phyloP scores from a whole-genome alignment of 2,329 filamentous ascomycete genomes.

The Acrocalymma vagum region DNA sequence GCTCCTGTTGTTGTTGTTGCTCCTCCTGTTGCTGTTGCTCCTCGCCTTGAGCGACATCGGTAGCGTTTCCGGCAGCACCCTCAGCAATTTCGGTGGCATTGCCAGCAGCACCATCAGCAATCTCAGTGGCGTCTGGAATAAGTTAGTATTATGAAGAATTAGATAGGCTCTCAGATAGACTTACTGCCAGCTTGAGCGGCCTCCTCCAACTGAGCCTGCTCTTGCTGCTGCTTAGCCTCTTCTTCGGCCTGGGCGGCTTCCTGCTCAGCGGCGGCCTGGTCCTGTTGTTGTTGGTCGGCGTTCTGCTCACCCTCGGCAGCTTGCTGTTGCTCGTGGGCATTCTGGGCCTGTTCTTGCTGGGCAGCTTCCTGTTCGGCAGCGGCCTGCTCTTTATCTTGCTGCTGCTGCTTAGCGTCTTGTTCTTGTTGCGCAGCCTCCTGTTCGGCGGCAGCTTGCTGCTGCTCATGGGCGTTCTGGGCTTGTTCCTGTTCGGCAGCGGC shows the following conservation, averaged over 20 bases:
- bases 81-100: slow-evolving; percentile 13
- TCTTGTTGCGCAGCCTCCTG: slow-evolving; percentile 8
- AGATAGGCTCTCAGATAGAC: slow-evolving; percentile 2
- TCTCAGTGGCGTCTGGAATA: slow-evolving; percentile 16
- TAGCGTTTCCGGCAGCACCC: slow-evolving; percentile 11
- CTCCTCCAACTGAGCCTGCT: slow-evolving; percentile 7
- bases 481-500: slow-evolving; percentile 10
- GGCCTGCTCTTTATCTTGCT: background rate
- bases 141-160: background rate
- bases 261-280: slow-evolving; percentile 4
- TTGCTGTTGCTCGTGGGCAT: slow-evolving; percentile 14
- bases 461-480: slow-evolving; percentile 4
- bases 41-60: slow-evolving; percentile 1
- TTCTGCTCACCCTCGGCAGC: slow-evolving; percentile 5
- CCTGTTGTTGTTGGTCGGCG: slow-evolving; percentile 2
- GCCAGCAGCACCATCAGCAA: slow-evolving; percentile 6
- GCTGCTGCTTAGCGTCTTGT: background rate
- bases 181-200: slow-evolving; percentile 21
- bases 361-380: slow-evolving; percentile 4
- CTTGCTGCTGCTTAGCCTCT: background rate
- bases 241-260: slow-evolving; percentile 7
- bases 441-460: slow-evolving; percentile 1
- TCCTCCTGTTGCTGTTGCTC: slow-evolving; percentile 3
- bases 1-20: slow-evolving; percentile 6
- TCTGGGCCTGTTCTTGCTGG: slow-evolving; percentile 6